phyloP scores from a whole-genome alignment of 1,139 yeast genomes.

The Candida glucosophila region DNA sequence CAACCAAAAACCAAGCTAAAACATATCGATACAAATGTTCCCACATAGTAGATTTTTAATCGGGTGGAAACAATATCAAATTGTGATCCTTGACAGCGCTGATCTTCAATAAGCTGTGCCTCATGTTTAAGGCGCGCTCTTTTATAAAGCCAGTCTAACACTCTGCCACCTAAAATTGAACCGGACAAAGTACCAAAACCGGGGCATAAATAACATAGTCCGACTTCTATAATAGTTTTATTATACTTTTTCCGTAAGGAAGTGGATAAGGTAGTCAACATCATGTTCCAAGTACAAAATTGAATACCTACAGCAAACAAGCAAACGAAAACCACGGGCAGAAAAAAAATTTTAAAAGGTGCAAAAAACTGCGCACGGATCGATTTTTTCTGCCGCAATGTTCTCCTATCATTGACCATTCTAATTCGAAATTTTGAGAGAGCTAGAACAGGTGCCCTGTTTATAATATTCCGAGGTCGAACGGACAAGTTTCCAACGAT shows the following conservation, averaged over 20 bases:
- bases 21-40: constrained; percentile 13
- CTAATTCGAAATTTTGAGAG: constrained; percentile 16
- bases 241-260: constrained; percentile 22
- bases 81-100: constrained; percentile 12
- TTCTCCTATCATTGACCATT: constrained; percentile 18
- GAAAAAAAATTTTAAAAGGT: constrained; percentile 21
- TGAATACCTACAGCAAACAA: constrained; percentile 26
- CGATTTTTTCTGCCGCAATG: constrained; percentile 12
- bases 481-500: constrained; percentile 34
- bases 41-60: constrained; percentile 17
- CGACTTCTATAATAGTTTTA: constrained; percentile 28
- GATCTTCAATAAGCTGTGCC: constrained; percentile 8
- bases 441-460: constrained; percentile 16
- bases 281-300: constrained; percentile 32
- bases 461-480: constrained; percentile 12
- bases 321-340: constrained; percentile 15
- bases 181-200: constrained; percentile 24
- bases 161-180: constrained; percentile 21
- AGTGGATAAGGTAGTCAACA: constrained; percentile 23
- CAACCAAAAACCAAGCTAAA: constrained; percentile 34
- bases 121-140: constrained; percentile 12
- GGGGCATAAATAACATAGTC: constrained; percentile 31
- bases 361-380: constrained; percentile 15
- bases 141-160: constrained; percentile 21
- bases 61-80: constrained; percentile 22